Evolutionary conservation across 768 basidiomycete species (phyloP).

Genomic region (Podaxis pistillaris): DNA sequence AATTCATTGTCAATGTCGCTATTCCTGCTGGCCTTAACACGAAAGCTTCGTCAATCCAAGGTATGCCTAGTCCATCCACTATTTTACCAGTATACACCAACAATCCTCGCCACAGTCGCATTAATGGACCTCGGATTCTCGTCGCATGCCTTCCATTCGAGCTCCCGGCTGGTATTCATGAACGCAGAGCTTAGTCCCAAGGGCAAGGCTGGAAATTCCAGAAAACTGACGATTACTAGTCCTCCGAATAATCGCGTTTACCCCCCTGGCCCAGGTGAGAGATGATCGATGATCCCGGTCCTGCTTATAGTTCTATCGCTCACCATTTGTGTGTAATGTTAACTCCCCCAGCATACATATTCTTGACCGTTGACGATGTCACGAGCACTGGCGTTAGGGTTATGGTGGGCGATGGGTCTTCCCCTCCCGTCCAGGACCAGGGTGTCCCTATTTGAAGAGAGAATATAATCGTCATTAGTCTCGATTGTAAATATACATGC

Average conservation of each 20-base stretch:
- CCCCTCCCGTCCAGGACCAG: slow-evolving; percentile 37
- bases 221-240: slow-evolving; percentile 28
- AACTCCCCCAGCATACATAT: background rate
- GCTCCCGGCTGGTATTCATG: slow-evolving; percentile 37
- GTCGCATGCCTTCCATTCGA: slow-evolving; percentile 40
- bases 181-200: slow-evolving; percentile 27
- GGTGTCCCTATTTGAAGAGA: slow-evolving; percentile 18
- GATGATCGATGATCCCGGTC: background rate
- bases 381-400: slow-evolving; percentile 36
- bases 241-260: slow-evolving; percentile 36
- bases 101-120: slow-evolving; percentile 24
- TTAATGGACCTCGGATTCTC: slow-evolving; percentile 43
- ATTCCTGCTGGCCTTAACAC: slow-evolving; percentile 29
- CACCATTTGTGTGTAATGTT: background rate
- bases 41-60: slow-evolving; percentile 25
- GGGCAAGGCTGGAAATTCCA: slow-evolving; percentile 23
- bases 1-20: slow-evolving; percentile 31
- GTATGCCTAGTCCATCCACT: slow-evolving; percentile 17
- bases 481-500: too few relatives aligned
- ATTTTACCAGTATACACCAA: background rate
- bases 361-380: slow-evolving; percentile 8
- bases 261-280: slow-evolving; percentile 38
- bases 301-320: background rate
- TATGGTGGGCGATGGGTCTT: slow-evolving; percentile 37
- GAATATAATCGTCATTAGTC: too few relatives aligned